Evolutionary conservation across 495 filamentous ascomycete species (phyloP), one percentile per base, ranked within the genome.

Genomic region (Tetracladium setigerum): DNA sequence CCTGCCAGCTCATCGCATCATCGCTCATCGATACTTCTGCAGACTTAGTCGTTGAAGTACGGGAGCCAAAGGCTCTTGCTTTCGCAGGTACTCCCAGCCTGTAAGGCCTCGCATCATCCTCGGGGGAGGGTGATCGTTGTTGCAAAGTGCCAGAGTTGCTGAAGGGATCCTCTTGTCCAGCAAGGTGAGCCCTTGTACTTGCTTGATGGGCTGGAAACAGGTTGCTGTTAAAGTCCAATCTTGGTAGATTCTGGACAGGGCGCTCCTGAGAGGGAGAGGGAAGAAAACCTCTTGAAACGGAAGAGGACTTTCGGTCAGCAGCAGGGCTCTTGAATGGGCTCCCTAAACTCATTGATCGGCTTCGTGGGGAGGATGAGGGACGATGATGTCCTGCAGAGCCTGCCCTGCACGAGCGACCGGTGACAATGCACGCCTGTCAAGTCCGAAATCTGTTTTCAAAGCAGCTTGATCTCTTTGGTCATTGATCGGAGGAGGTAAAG

Each of bases 311-410:
- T 33, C 51, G 34, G 4, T 57, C 49, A 18, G 47, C 31, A 9
- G 53, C 55, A 4, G 70, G 67, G 16, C 73, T 66, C 27, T 67
- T 68, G 46, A 78, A 78, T 6, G 75, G 75, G 38, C 75, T 77
- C 9, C 72, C 60, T 8, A 78, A 57, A 7, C 60, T 67, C 47
- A 63, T 45, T 53, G 75, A 59, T 41, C 71, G 58, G 36, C 44
- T 46, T 56, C 67, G 48, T 50, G 75, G 71, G 0, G 74, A 73
- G 7, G 73, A 67, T 41, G 65, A 65, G 44, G 76, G 73, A 73
- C 73, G 34, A 73, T 68, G 14, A 77, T 66, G 53, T 67, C 64
- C 47, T 76, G 73, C 13, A 78, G 62, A 24, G 65, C 67, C 41
- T 67, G 65, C 12, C 75, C 74, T 33, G 65, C 69, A 47, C 74